phyloP scores from a whole-genome alignment of 1,139 yeast species.

The Zygoascus hellenicus region DNA sequence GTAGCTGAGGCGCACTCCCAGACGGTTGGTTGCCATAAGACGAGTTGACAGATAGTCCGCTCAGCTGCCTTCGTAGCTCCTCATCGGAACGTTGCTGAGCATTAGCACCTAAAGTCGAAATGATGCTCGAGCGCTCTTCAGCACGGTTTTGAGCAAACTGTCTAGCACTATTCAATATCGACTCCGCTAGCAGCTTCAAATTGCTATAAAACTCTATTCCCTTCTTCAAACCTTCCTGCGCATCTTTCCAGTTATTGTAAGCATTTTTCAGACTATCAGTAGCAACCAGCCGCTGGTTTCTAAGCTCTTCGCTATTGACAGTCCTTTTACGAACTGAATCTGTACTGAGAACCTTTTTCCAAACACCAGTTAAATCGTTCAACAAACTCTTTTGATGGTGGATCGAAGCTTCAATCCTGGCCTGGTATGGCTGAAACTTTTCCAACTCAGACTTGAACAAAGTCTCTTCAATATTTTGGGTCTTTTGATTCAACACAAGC shows the following conservation, averaged over 20 bases:
- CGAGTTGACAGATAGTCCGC: constrained; percentile 8
- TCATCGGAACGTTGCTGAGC: constrained; percentile 21
- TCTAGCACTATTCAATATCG: constrained; percentile 37
- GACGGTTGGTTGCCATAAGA: constrained; percentile 17
- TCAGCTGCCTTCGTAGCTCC: constrained; percentile 23
- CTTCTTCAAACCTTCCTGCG: constrained; percentile 51
- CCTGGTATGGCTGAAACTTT: constrained; percentile 67
- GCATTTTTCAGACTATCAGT: constrained; percentile 47
- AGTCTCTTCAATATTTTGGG: constrained; percentile 48
- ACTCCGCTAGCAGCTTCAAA: constrained; percentile 43
- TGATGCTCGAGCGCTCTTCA: constrained; percentile 30
- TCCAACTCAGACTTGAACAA: constrained; percentile 69
- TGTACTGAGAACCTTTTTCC: constrained; percentile 51
- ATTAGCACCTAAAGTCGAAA: constrained; percentile 14
- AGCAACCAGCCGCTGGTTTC: constrained; percentile 38
- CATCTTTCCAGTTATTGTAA: constrained; percentile 50
- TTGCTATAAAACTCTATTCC: constrained; percentile 62
- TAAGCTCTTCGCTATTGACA: constrained; percentile 34
- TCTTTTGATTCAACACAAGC: constrained; percentile 60
- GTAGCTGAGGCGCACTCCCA: constrained; percentile 15
- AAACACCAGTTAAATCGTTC: constrained; percentile 48
- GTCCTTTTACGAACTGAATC: constrained; percentile 37
- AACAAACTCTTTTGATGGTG: constrained; percentile 57
- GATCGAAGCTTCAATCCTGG: constrained; percentile 62
- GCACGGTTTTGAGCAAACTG: constrained; percentile 35